These are phyloP conservation scores for Aspergillus luchuensis DNA, from an alignment of 2,329 filamentous ascomycete species.

Conservation along the genomic window DNA sequence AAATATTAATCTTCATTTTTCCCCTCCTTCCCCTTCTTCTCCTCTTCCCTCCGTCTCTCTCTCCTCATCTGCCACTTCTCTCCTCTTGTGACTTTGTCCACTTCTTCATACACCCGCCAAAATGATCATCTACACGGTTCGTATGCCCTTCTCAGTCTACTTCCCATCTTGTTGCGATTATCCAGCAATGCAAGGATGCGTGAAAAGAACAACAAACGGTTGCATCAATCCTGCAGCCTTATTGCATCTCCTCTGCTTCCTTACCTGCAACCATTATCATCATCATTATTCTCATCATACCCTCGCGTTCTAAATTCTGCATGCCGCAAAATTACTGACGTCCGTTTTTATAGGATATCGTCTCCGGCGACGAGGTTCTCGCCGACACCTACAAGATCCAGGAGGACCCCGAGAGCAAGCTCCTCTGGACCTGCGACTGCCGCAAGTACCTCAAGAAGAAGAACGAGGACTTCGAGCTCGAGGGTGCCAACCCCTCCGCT, in stretches of 20 bases:
- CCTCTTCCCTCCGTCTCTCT: slow-evolving; percentile 26
- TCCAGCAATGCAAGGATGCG: slow-evolving; percentile 8
- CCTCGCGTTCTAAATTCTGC: no score
- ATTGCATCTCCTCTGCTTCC: not conserved
- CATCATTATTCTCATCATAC: not conserved
- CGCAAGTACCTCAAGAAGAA: slow-evolving; percentile 79
- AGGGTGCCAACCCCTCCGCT: slow-evolving; percentile 92
- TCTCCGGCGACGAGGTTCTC: slow-evolving; percentile 93
- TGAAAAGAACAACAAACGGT: not conserved
- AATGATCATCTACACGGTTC: slow-evolving; percentile 75
- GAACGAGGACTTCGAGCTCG: slow-evolving; percentile 62
- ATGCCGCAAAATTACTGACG: slow-evolving; percentile 5
- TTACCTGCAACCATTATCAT: not conserved
- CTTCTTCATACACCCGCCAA: slow-evolving; percentile 48
- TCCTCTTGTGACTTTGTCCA: slow-evolving; percentile 22
- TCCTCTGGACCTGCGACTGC: slow-evolving; percentile 90
- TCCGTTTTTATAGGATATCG: slow-evolving; percentile 66
- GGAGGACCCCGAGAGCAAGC: slow-evolving; percentile 65
- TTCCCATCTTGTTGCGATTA: not conserved
- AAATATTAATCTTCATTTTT: slow-evolving; percentile 36
- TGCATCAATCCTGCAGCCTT: not conserved
- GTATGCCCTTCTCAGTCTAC: slow-evolving; percentile 6
- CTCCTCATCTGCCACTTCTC: slow-evolving; percentile 28
- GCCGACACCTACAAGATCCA: slow-evolving; percentile 90
- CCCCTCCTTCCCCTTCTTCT: slow-evolving; percentile 31